Conservation (phyloP, 371 early-diverging fungal species). For the Cladochytrium tenue region DNA sequence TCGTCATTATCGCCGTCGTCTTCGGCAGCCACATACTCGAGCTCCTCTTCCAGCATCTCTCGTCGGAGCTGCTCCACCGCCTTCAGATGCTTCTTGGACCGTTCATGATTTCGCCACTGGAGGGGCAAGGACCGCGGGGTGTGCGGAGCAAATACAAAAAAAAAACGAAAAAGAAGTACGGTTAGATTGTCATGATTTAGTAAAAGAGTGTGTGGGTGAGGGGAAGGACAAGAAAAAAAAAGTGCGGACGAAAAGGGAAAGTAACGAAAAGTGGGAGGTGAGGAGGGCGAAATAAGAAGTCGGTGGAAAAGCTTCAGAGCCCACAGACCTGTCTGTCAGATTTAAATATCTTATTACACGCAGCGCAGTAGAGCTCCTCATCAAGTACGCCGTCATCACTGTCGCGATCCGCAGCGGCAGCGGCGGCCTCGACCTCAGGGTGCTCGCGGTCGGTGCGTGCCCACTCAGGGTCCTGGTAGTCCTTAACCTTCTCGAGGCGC, state of each 20-base stretch:
- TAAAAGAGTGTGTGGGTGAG: not conserved
- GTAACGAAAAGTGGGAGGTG: too few species aligned
- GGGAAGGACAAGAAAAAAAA: not conserved
- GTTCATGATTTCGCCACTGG: slow-evolving; percentile 73
- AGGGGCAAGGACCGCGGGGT: too few species aligned
- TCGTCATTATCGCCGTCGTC: slow-evolving; percentile 9
- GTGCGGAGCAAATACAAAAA: too few species aligned
- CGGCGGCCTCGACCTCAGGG: slow-evolving; percentile 9
- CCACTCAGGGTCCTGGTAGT: slow-evolving; percentile 36
- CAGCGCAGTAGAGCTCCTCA: slow-evolving; percentile 69
- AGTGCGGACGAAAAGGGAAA: too few species aligned
- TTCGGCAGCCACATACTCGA: slow-evolving; percentile 5
- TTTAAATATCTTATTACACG: slow-evolving; percentile 78
- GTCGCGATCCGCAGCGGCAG: slow-evolving; percentile 15
- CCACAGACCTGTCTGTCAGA: slow-evolving; percentile 60
- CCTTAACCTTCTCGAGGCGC: slow-evolving; percentile 12
- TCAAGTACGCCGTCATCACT: slow-evolving; percentile 16
- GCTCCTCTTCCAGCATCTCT: slow-evolving; percentile 69
- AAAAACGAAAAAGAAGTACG: slow-evolving; percentile 2
- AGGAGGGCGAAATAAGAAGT: not conserved
- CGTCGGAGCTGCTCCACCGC: slow-evolving; percentile 62
- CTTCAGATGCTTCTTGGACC: slow-evolving; percentile 74
- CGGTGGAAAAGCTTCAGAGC: not conserved
- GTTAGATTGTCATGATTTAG: too few species aligned
- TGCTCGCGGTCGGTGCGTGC: slow-evolving; percentile 15